These are phyloP conservation scores for Apiospora pterosperma DNA, from an alignment of 2,329 filamentous ascomycete genomes.

Conservation along the genomic window DNA sequence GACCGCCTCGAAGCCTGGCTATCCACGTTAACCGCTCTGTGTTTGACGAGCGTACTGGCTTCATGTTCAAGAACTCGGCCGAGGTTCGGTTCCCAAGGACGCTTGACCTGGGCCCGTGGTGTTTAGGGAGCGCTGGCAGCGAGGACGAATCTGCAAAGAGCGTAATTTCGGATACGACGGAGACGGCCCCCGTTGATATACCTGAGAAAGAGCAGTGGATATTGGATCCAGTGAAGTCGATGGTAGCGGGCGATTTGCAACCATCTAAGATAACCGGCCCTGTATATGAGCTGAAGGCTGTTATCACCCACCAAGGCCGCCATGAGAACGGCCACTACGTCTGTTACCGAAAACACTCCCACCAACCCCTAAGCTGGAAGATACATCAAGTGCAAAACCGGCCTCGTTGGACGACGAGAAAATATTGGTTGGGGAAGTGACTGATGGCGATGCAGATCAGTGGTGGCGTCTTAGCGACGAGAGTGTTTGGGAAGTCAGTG, in stretches of 20 bases:
- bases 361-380: conserved; percentile 12
- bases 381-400: conserved; percentile 1
- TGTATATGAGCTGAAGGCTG: conserved; percentile 76
- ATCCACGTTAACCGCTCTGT: conserved; percentile 90
- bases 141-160: conserved; percentile 4
- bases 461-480: conserved; percentile 96
- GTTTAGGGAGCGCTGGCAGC: conserved; percentile 57
- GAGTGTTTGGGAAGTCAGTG: conserved; percentile 69
- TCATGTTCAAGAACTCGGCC: conserved; percentile 80
- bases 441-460: conserved; percentile 27
- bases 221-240: conserved; percentile 64
- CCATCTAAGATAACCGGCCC: conserved; percentile 52
- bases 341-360: conserved; percentile 74
- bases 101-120: conserved; percentile 82
- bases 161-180: conserved; percentile 20
- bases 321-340: conserved; percentile 97
- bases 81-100: conserved; percentile 70
- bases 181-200: conserved; percentile 18
- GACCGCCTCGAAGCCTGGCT: conserved; percentile 75
- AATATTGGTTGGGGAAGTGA: conserved; percentile 13
- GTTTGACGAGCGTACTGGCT: conserved; percentile 79
- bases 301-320: conserved; percentile 83
- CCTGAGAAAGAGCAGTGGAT: conserved; percentile 63
- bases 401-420: conserved; percentile 10
- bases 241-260: conserved; percentile 59